A percentile compares a stretch with the other conserved stretches of the same genome.
Evolutionary conservation across 2,329 filamentous ascomycete genomes (phyloP).

Genomic region (Colletotrichum coccodes): DNA sequence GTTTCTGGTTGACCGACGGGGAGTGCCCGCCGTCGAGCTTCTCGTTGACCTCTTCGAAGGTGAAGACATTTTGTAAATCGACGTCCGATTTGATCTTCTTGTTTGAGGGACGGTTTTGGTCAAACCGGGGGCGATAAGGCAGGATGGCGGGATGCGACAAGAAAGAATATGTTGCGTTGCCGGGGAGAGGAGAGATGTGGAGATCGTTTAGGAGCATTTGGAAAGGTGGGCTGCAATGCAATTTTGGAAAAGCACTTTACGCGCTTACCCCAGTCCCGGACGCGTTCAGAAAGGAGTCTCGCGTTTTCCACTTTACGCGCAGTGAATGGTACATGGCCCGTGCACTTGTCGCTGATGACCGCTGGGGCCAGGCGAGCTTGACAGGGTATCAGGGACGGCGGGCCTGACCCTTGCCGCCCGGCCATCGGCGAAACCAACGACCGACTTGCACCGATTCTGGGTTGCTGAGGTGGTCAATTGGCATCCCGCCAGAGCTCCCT

Average conservation of each 20-base stretch:
- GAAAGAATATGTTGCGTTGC: slow-evolving; percentile 35
- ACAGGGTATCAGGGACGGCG: not conserved
- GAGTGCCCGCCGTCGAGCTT: slow-evolving; percentile 60
- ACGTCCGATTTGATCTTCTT: not conserved
- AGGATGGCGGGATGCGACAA: slow-evolving; percentile 36
- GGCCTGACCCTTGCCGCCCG: slow-evolving; percentile 5
- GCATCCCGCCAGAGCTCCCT: slow-evolving; percentile 22
- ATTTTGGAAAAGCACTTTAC: slow-evolving; percentile 30
- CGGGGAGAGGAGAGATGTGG: slow-evolving; percentile 30
- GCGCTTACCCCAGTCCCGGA: not conserved
- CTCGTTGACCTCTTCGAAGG: slow-evolving; percentile 57
- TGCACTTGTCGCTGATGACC: slow-evolving; percentile 10
- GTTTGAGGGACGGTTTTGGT: slow-evolving; percentile 25
- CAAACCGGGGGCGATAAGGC: slow-evolving; percentile 17
- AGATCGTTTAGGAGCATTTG: slow-evolving; percentile 25
- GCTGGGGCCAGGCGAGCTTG: not conserved
- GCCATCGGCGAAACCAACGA: slow-evolving; percentile 33
- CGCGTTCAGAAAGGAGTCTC: slow-evolving; percentile 28
- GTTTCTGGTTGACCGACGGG: slow-evolving; percentile 46
- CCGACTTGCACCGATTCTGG: slow-evolving; percentile 29
- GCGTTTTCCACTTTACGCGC: slow-evolving; percentile 37
- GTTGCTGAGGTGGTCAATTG: slow-evolving; percentile 33
- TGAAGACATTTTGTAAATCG: slow-evolving; percentile 49
- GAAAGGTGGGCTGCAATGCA: slow-evolving; percentile 31
- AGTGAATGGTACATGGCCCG: not conserved